Conservation (phyloP, 2,329 filamentous ascomycete genomes). For the Coleophoma cylindrospora region DNA sequence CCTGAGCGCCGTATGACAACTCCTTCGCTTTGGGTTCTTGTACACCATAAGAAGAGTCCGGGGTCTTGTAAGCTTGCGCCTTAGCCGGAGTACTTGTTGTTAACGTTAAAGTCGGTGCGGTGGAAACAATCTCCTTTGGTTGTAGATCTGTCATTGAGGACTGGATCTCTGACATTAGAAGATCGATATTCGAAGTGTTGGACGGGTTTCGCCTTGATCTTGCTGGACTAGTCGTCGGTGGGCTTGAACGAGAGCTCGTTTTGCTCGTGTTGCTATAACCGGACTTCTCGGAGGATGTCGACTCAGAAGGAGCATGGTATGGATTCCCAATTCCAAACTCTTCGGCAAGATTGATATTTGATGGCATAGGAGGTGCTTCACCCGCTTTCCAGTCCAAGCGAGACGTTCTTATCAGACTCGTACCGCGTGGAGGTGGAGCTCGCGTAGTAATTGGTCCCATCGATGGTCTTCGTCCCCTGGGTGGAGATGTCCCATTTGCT, state of each 20-base stretch:
- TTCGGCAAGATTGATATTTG: slow-evolving; percentile 46
- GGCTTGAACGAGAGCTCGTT: slow-evolving; percentile 57
- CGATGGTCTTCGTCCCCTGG: slow-evolving; percentile 16
- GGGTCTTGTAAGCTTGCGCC: not conserved
- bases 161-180: slow-evolving; percentile 51
- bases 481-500: slow-evolving; percentile 4
- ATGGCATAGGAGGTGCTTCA: slow-evolving; percentile 18
- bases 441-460: slow-evolving; percentile 22
- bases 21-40: not conserved
- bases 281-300: slow-evolving; percentile 60
- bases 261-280: slow-evolving; percentile 54
- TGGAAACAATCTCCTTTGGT: slow-evolving; percentile 24
- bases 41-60: not conserved
- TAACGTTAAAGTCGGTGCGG: slow-evolving; percentile 19
- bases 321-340: slow-evolving; percentile 59
- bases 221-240: slow-evolving; percentile 35
- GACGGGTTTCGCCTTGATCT: slow-evolving; percentile 32
- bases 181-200: slow-evolving; percentile 36
- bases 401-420: slow-evolving; percentile 18
- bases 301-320: slow-evolving; percentile 60
- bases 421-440: slow-evolving; percentile 22
- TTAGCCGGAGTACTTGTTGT: slow-evolving; percentile 9
- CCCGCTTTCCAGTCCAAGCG: slow-evolving; percentile 13
- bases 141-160: slow-evolving; percentile 40
- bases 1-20: not conserved